Percentiles rank a stretch among this genome's conserved stretches.
These are phyloP conservation scores for Sporisorium sorghi DNA, from an alignment of 1,284 basidiomycete species.

Conservation along the genomic window DNA sequence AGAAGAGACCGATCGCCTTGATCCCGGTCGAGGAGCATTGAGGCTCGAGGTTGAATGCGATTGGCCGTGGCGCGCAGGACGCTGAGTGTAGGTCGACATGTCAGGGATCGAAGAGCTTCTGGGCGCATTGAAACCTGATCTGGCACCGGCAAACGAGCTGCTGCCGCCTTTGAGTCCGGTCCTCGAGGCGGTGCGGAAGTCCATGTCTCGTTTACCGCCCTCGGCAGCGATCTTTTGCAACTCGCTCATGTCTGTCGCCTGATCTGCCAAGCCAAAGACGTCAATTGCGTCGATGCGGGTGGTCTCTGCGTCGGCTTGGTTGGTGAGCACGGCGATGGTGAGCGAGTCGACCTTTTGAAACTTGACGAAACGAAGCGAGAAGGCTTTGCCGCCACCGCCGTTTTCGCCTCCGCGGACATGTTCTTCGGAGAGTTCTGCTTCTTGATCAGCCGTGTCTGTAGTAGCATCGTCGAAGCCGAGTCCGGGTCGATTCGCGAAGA, in stretches of 20 bases:
- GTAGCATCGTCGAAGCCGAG: slow-evolving; percentile 70
- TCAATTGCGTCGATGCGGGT: slow-evolving; percentile 83
- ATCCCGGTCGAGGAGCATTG: slow-evolving; percentile 19
- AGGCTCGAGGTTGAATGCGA: slow-evolving; percentile 41
- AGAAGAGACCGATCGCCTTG: slow-evolving; percentile 22
- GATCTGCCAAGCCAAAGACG: slow-evolving; percentile 77
- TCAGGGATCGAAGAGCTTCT: slow-evolving; percentile 45
- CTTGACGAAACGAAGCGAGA: slow-evolving; percentile 79
- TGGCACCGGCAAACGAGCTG: slow-evolving; percentile 13
- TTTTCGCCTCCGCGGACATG: slow-evolving; percentile 41
- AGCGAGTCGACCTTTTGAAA: slow-evolving; percentile 77
- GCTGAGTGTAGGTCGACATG: slow-evolving; percentile 27
- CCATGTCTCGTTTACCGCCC: slow-evolving; percentile 21
- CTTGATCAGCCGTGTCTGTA: slow-evolving; percentile 69
- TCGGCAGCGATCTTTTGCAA: slow-evolving; percentile 53
- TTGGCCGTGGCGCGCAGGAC: slow-evolving; percentile 29
- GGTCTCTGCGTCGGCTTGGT: slow-evolving; percentile 79
- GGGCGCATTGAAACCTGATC: slow-evolving; percentile 12
- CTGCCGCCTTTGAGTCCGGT: slow-evolving; percentile 76
- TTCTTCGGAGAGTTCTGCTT: slow-evolving; percentile 70
- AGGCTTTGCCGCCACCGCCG: slow-evolving; percentile 72
- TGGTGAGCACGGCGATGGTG: slow-evolving; percentile 81
- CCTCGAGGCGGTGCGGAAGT: slow-evolving; percentile 17
- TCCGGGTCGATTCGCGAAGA: slow-evolving; percentile 67
- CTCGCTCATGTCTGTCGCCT: slow-evolving; percentile 72